phyloP scores from a whole-genome alignment of 805 yeast genomes.

The Myxozyma neotropica region DNA sequence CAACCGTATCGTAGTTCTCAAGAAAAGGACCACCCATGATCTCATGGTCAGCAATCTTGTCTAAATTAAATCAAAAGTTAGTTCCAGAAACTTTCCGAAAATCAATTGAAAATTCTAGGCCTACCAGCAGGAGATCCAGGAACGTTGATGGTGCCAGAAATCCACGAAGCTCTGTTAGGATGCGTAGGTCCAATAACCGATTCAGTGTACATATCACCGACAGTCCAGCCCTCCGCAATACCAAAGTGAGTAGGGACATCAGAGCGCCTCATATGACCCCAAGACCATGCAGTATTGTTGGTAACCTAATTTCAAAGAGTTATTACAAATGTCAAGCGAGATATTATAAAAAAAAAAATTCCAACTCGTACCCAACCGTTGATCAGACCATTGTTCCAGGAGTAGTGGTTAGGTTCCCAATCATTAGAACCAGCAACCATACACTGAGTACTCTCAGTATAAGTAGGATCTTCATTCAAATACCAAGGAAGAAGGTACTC shows the following conservation, averaged over 20 bases:
- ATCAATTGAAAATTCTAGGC: too few relatives aligned
- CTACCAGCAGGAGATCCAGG: conserved; percentile 33
- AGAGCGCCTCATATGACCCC: conserved; percentile 33
- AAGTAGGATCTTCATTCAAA: conserved; percentile 26
- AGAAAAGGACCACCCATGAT: conserved; percentile 36
- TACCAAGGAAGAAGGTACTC: conserved; percentile 36
- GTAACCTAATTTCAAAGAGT: conserved; percentile 31
- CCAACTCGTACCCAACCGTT: conserved; percentile 19
- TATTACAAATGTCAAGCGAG: background rate
- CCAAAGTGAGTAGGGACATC: conserved; percentile 37
- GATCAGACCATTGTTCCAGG: conserved; percentile 35
- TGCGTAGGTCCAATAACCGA: conserved; percentile 35
- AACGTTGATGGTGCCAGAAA: conserved; percentile 35
- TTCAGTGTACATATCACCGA: conserved; percentile 39
- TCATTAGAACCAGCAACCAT: conserved; percentile 36
- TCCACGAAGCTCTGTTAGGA: conserved; percentile 37
- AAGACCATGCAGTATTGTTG: conserved; percentile 36
- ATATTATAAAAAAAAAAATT: background rate
- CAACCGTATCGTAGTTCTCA: conserved; percentile 33
- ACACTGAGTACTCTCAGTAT: conserved; percentile 35
- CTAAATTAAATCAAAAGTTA: too few relatives aligned
- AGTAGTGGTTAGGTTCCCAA: conserved; percentile 36
- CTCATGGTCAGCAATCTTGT: too few relatives aligned
- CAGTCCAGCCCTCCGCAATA: conserved; percentile 37
- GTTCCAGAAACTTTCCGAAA: too few relatives aligned